phyloP scores from a whole-genome alignment of 2,329 filamentous ascomycete genomes.

The Scolecobasidium constrictum region DNA sequence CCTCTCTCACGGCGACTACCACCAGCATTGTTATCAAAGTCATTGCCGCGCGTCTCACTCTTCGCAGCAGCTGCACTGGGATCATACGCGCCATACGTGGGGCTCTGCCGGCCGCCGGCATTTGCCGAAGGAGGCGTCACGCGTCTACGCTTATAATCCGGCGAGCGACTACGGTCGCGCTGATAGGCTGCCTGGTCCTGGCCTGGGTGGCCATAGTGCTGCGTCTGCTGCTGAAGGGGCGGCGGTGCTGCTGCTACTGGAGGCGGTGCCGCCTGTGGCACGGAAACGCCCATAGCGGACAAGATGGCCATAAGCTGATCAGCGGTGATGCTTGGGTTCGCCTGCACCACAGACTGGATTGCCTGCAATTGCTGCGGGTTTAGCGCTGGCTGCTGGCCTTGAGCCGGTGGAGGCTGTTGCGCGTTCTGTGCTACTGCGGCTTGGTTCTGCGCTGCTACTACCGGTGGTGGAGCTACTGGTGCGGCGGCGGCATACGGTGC shows the following conservation, averaged over 20 bases:
- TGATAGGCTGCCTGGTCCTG: constrained; percentile 18
- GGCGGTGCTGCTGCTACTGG: constrained; percentile 16
- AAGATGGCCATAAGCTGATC: neutral
- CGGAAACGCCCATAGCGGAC: neutral
- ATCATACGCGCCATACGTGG: constrained; percentile 63
- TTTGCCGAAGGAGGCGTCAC: constrained; percentile 49
- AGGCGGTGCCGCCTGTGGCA: constrained; percentile 15
- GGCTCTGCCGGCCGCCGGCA: constrained; percentile 49
- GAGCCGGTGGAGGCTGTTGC: neutral
- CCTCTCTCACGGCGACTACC: constrained; percentile 45
- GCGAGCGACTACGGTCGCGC: constrained; percentile 47
- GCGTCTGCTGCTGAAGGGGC: constrained; percentile 19
- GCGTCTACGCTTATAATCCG: constrained; percentile 55
- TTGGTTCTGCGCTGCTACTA: neutral
- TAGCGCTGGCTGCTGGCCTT: neutral
- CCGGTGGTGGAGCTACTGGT: neutral
- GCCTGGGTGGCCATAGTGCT: constrained; percentile 12
- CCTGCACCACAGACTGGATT: neutral
- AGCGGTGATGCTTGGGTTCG: neutral
- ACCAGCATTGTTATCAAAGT: constrained; percentile 17
- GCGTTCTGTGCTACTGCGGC: neutral
- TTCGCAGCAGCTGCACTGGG: constrained; percentile 50
- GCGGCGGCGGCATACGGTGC: neutral
- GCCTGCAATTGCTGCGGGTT: constrained; percentile 2
- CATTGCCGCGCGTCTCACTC: constrained; percentile 12